A percentile compares a stretch with the other conserved stretches of the same genome.
These are phyloP conservation scores for Candida railenensis DNA, from an alignment of 805 yeast species.

Conservation along the genomic window DNA sequence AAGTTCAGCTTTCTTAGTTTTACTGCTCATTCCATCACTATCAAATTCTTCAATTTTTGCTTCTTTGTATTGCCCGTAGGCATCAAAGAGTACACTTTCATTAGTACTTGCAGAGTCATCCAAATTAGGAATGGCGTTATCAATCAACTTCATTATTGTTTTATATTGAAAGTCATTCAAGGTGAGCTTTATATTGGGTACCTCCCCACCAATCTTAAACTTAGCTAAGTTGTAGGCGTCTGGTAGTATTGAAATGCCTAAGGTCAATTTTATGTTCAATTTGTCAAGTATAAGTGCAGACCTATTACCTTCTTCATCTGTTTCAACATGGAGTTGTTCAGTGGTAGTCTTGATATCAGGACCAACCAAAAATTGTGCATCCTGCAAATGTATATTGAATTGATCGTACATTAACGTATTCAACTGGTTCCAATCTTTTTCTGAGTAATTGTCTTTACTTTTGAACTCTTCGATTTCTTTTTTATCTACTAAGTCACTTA, in stretches of 20 bases:
- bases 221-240: slow-evolving; percentile 71
- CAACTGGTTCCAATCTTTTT: slow-evolving; percentile 72
- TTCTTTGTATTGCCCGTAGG: slow-evolving; percentile 22
- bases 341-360: slow-evolving; percentile 76
- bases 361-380: slow-evolving; percentile 88
- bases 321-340: slow-evolving; percentile 57
- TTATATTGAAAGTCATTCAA: slow-evolving; percentile 90
- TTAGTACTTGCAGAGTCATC: slow-evolving; percentile 33
- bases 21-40: slow-evolving; percentile 3
- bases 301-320: slow-evolving; percentile 27
- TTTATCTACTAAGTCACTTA: slow-evolving; percentile 76
- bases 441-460: slow-evolving; percentile 54
- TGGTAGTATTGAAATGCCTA: slow-evolving; percentile 86
- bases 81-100: slow-evolving; percentile 29
- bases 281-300: slow-evolving; percentile 71
- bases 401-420: slow-evolving; percentile 87
- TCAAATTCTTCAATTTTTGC: slow-evolving; percentile 10
- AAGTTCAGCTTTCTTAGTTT: slow-evolving; percentile 1
- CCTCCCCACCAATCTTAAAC: slow-evolving; percentile 69
- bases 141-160: slow-evolving; percentile 75
- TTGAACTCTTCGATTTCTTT: slow-evolving; percentile 67
- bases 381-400: slow-evolving; percentile 71
- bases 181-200: slow-evolving; percentile 70
- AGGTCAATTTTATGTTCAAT: slow-evolving; percentile 65
- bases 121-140: slow-evolving; percentile 60